These are phyloP conservation scores for Lentinula detonsa DNA, from an alignment of 768 basidiomycete species.

Conservation along the genomic window DNA sequence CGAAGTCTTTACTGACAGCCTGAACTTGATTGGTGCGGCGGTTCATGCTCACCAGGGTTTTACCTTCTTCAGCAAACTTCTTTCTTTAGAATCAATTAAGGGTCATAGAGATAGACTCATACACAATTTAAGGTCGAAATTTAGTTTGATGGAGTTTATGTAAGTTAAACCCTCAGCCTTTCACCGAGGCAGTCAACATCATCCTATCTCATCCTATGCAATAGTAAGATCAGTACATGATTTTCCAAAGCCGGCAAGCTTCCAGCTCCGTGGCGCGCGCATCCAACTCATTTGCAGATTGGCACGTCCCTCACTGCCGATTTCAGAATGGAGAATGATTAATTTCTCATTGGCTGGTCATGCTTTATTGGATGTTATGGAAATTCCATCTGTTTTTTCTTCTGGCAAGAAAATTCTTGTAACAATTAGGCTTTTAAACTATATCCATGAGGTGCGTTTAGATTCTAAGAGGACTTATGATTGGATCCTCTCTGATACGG, in stretches of 20 bases:
- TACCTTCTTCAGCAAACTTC: neutral
- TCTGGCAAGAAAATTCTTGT: neutral
- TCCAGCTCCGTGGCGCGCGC: neutral
- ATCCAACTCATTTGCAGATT: neutral
- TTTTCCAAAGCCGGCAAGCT: neutral
- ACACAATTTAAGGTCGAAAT: slow-evolving; percentile 3
- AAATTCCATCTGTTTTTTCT: neutral
- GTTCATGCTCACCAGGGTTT: neutral
- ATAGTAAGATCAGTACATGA: neutral
- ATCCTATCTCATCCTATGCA: neutral
- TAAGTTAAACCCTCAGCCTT: neutral
- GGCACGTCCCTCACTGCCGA: neutral
- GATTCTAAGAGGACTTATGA: neutral
- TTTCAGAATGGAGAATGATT: no score
- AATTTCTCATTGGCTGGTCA: no score
- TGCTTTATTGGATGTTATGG: neutral
- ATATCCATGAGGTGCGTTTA: neutral
- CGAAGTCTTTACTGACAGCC: neutral
- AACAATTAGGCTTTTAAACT: neutral
- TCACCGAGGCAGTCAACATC: neutral
- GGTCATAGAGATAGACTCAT: neutral
- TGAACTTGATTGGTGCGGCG: neutral
- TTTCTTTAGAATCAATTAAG: neutral
- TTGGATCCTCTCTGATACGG: neutral
- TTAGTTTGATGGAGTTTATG: neutral